Evolutionary conservation across 257 asterid species (phyloP), one percentile per base, ranked within the genome.

Genomic region (Anisodus acutangulus): DNA sequence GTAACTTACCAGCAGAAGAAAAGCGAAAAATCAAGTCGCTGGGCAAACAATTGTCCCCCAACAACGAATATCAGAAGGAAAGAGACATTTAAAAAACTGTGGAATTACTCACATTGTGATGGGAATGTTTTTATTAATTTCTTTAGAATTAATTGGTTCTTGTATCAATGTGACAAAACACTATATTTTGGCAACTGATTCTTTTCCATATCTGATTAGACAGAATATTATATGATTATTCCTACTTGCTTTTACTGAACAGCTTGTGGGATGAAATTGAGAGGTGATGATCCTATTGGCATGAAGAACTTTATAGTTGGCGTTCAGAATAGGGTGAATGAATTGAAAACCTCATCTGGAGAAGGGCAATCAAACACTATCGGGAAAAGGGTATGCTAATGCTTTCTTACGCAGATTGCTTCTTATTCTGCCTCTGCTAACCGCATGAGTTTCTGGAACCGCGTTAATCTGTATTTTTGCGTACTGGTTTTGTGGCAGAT

Each of bases 191-290:
- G 68, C 12, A 60, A 60, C 68, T 60, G 45, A 22, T 22, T 6
- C 39, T 51, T 76, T 76, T 51, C 81, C 2, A 26, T 12, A 26
- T 76, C 47, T 76, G 47, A 76, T 41, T 76, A 53, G 47, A 51
- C 45, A 13, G 12, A 74, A 8, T 51, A 53, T 78, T 78, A 0
- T 22, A 78, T 2, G 43, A 22, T 51, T 49, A 22, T 49, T 26
- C 26, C 2, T 76, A 76, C 41, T n/a, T 51, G 64, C 22, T 53
- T 53, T 54, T 12, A 12, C 54, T 78, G 86, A 83, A 81, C 93
- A 97, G 98, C 96, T 87, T 95, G 99, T 91, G 99, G 99, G 80
- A 95, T 97, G 97, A 92, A 91, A 90, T 85, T 97, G 88, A 92
- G 98, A 89, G 93, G 94, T 6, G 97, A 95, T 86, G 98, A 97